These are phyloP conservation scores for Juglanconis juglandina DNA, from an alignment of 2,329 filamentous ascomycete species.

Conservation along the genomic window DNA sequence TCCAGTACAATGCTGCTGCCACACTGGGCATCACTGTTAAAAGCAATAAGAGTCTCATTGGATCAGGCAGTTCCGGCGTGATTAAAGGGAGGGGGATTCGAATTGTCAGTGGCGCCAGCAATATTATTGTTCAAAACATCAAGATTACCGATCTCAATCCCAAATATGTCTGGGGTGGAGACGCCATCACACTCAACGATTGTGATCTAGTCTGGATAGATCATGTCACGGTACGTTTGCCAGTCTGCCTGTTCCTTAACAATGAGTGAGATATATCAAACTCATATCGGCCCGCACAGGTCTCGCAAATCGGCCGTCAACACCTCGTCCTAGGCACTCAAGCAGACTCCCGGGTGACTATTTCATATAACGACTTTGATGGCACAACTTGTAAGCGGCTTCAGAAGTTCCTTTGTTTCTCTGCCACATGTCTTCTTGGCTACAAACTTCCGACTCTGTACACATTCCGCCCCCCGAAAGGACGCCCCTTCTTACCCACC, in stretches of 20 bases:
- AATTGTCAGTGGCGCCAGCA: constrained; percentile 43
- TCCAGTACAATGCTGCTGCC: constrained; percentile 50
- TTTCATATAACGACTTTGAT: constrained; percentile 60
- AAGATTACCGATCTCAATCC: constrained; percentile 55
- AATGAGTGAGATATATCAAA: neutral
- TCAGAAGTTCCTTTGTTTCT: too few species aligned
- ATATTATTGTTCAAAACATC: constrained; percentile 61
- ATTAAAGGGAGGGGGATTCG: constrained; percentile 57
- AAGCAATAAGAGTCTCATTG: constrained; percentile 57
- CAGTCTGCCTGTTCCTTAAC: neutral
- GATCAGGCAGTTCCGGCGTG: constrained; percentile 48
- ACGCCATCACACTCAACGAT: constrained; percentile 52
- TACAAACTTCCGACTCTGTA: too few species aligned
- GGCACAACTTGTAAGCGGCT: constrained; percentile 30
- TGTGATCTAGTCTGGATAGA: constrained; percentile 47
- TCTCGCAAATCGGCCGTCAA: constrained; percentile 55
- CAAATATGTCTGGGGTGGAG: constrained; percentile 57
- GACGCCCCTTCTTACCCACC: too few species aligned
- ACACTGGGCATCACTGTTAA: constrained; percentile 48
- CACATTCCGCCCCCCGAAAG: too few species aligned
- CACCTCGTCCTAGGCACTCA: constrained; percentile 56
- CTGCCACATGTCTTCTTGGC: neutral
- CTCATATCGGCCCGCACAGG: constrained; percentile 1
- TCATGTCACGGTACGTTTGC: constrained; percentile 36
- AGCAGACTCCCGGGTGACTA: constrained; percentile 46